Evolutionary conservation across 106 monocot genomes (phyloP).

Genomic region (Dendrobium chrysotoxum): DNA sequence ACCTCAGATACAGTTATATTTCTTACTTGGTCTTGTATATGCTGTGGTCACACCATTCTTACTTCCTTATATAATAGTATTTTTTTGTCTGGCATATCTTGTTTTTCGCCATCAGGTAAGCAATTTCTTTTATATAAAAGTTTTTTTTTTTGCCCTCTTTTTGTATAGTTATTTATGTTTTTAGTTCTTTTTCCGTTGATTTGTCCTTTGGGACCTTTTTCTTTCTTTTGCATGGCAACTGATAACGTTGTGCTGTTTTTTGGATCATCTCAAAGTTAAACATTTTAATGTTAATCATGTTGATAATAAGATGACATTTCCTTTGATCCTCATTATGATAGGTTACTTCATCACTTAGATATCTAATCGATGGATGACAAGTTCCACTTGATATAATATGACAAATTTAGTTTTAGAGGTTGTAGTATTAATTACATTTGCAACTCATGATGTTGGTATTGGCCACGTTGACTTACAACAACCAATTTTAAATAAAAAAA

Average conservation of each 20-base stretch:
- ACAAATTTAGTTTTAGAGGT: background rate
- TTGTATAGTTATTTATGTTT: background rate
- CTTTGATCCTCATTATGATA: background rate
- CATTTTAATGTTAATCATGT: background rate
- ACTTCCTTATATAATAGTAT: conserved; percentile 69
- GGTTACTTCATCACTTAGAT: background rate
- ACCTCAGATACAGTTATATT: conserved; percentile 72
- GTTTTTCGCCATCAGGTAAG: conserved; percentile 75
- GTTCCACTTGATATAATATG: background rate
- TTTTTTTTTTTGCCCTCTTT: background rate
- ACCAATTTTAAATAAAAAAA: no score
- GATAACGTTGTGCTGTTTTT: background rate
- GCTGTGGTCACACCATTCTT: conserved; percentile 64
- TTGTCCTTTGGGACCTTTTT: background rate
- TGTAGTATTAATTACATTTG: background rate
- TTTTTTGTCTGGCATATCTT: conserved; percentile 59
- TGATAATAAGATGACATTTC: background rate
- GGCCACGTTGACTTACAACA: no score
- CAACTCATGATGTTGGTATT: no score
- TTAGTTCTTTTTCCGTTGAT: background rate
- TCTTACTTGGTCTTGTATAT: conserved; percentile 80
- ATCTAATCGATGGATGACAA: background rate
- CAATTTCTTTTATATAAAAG: background rate
- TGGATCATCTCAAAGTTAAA: background rate
- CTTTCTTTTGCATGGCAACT: background rate